Conservation (phyloP, 257 asterid species). For the Solanum pimpinellifolium region DNA sequence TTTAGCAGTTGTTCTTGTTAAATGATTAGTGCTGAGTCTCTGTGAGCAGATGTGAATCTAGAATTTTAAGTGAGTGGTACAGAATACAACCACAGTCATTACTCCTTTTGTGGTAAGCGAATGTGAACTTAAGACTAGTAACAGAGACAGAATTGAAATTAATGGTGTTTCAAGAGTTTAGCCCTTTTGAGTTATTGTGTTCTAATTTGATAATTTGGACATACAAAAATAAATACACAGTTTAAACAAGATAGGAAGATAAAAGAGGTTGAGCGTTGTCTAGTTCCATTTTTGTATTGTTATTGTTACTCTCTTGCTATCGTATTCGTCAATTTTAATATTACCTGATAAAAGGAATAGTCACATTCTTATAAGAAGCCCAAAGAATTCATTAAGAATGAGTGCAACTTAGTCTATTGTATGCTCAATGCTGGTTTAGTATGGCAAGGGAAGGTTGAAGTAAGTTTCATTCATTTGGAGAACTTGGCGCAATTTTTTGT, state of each 20-base stretch:
- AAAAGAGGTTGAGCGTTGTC: background rate
- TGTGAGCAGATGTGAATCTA: background rate
- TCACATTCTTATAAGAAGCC: background rate
- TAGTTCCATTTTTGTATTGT: background rate
- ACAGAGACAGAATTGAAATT: background rate
- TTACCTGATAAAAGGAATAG: background rate
- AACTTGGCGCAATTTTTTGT: background rate
- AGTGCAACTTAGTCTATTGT: background rate
- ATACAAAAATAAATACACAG: background rate
- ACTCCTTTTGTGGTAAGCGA: background rate
- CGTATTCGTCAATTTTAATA: background rate
- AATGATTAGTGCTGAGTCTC: background rate
- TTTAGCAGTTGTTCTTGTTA: background rate
- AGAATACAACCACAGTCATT: background rate
- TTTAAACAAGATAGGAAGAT: background rate
- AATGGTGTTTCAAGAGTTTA: background rate
- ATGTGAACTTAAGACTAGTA: background rate
- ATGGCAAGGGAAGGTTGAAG: background rate
- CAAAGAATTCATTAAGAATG: background rate
- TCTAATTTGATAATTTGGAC: background rate
- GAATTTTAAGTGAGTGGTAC: background rate
- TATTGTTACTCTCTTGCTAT: background rate
- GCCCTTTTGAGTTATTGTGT: background rate
- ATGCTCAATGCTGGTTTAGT: background rate
- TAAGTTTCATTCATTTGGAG: background rate